Percentiles rank a stretch among this genome's conserved stretches.
These are phyloP conservation scores for Parvularia atlantis DNA, from an alignment of 78 protist species.

Conservation along the genomic window DNA sequence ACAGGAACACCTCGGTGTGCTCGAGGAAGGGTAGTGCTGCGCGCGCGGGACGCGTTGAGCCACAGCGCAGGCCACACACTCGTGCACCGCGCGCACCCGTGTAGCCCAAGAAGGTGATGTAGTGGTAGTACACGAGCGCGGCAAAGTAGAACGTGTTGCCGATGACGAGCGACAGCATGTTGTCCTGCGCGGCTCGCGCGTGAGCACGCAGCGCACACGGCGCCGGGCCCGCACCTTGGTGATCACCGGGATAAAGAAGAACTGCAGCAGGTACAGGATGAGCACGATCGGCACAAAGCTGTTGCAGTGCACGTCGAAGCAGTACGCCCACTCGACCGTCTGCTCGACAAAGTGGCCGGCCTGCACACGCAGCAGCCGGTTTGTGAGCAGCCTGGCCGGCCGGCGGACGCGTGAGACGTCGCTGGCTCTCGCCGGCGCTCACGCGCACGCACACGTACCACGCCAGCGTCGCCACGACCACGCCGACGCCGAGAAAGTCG, in stretches of 20 bases:
- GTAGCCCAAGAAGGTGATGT: conserved; percentile 88
- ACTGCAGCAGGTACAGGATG: conserved; percentile 61
- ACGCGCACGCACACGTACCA: too few species aligned
- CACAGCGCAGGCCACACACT: not conserved
- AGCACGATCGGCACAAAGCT: conserved; percentile 73
- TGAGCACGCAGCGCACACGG: not conserved
- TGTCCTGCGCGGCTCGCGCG: not conserved
- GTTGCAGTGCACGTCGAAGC: conserved; percentile 95
- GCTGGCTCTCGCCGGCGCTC: too few species aligned
- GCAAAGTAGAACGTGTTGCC: conserved; percentile 58
- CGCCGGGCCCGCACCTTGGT: not conserved
- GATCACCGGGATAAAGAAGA: conserved; percentile 1
- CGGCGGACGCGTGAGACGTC: too few species aligned
- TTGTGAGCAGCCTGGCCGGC: conserved; percentile 10
- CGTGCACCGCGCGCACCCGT: conserved; percentile 21
- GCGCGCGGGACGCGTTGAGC: not conserved
- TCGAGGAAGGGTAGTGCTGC: conserved; percentile 69
- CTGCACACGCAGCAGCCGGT: conserved; percentile 30
- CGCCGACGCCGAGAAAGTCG: conserved; percentile 58
- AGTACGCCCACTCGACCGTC: conserved; percentile 83
- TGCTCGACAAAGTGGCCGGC: conserved; percentile 55
- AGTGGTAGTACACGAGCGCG: conserved; percentile 66
- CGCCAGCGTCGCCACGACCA: conserved; percentile 34
- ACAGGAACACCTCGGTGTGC: conserved; percentile 39
- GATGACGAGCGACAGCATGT: conserved; percentile 35